Evolutionary conservation across 1,284 basidiomycete genomes (phyloP).

Genomic region (Sporisorium scitamineum): DNA sequence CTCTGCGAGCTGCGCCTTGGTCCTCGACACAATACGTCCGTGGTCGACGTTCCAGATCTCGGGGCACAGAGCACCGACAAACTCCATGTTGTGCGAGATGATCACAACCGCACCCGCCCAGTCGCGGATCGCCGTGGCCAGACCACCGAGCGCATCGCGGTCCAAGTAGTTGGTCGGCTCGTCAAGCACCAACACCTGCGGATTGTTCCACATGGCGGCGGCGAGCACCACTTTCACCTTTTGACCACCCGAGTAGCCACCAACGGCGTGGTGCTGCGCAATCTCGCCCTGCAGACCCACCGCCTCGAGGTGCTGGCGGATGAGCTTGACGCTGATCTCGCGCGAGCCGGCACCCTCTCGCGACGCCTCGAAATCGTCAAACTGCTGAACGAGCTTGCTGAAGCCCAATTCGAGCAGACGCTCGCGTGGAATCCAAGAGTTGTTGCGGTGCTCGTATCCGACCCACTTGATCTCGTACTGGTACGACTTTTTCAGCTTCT

Average conservation of each 20-base stretch:
- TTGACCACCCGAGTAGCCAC: conserved; percentile 74
- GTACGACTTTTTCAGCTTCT: conserved; percentile 93
- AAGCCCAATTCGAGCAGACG: conserved; percentile 89
- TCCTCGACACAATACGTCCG: conserved; percentile 85
- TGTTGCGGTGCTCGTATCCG: conserved; percentile 90
- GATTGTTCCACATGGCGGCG: conserved; percentile 69
- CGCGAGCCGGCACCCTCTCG: conserved; percentile 78
- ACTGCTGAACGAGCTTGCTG: conserved; percentile 89
- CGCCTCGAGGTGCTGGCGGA: conserved; percentile 71
- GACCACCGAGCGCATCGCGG: conserved; percentile 80
- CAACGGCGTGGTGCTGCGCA: conserved; percentile 68
- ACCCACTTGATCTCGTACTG: conserved; percentile 98
- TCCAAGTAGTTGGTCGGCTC: conserved; percentile 90
- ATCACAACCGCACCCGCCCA: conserved; percentile 97
- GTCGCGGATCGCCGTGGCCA: conserved; percentile 94
- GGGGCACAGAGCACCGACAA: conserved; percentile 67
- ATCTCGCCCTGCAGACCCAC: conserved; percentile 85
- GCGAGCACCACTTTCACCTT: conserved; percentile 86
- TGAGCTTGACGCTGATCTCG: conserved; percentile 72
- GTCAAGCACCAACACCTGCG: conserved; percentile 65
- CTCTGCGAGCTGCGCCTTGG: conserved; percentile 85
- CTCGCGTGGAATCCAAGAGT: conserved; percentile 94
- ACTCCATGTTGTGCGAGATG: conserved; percentile 86
- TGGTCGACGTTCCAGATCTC: conserved; percentile 77
- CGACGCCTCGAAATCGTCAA: conserved; percentile 93